Base-by-base conservation (phyloP, 2,329 filamentous ascomycete species). In the Colletotrichum sp. region DNA sequence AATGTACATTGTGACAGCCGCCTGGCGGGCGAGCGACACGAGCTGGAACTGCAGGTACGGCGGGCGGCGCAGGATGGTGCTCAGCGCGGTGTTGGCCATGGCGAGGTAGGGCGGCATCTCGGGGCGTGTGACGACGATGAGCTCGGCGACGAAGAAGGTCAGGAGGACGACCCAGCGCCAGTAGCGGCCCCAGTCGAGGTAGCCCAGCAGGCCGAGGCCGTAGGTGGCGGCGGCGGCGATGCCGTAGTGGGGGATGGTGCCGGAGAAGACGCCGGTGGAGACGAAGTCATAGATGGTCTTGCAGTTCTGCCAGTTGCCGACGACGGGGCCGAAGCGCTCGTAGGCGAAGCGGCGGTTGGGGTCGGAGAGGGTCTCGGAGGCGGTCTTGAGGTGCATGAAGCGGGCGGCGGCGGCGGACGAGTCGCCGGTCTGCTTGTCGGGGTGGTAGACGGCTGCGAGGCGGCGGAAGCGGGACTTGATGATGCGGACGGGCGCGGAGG, bases 381-480 rank as follows among this genome's bases (percentile, higher is more conserved):
- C 96, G 61, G 93, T 88, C 87, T 96, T 96, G 80, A 99, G 90
- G 80, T 94, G 92, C 63, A 98, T 92, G 84, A 98, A 99, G 85
- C 93, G 80, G 70, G 83, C 83, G 36, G 84, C 84, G 58, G 81
- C 81, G 38, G 82, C 85, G 75, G 80, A 80, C 57, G 85, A 84
- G 18, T 84, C 83, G 67, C 28, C 83, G 78, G 78, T 86, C 79
- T 36, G 92, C 85, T 99, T 99, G 87, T 99, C 97, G 0, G 97
- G 97, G 85, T 99, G 97, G 85, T 92, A 87, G 67, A 90, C 84
- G 28, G 92, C 91, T 43, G 91, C 92, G 78, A 98, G 88, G 43
- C 94, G 92, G 77, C 97, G 92, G 87, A 98, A 98, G 70, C 93
- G 92, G 26, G 93, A 94, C 85, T 98, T 97, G 82, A 99, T 91